A percentile compares a stretch with the other conserved stretches of the same genome.
phyloP scores from a whole-genome alignment of 148 eudicot species.

The Drosera capensis region DNA sequence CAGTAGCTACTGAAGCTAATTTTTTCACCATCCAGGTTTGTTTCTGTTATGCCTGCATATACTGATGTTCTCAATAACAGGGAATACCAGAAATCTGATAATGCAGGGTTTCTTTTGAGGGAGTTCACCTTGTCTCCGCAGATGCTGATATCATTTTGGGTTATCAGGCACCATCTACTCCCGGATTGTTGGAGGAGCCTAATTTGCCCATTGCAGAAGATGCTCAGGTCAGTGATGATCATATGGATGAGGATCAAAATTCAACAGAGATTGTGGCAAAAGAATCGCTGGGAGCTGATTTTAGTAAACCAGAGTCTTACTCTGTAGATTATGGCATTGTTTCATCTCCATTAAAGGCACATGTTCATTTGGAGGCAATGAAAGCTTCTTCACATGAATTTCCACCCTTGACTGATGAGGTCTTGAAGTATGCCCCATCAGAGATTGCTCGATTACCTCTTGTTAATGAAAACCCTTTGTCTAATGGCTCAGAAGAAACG shows the following conservation, averaged over 20 bases:
- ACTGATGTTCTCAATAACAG: background rate
- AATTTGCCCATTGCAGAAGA: slow-evolving; percentile 48
- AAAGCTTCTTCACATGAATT: slow-evolving; percentile 6
- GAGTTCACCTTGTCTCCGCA: no score
- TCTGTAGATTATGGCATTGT: slow-evolving; percentile 6
- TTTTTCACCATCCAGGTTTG: slow-evolving; percentile 22
- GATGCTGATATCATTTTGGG: slow-evolving; percentile 15
- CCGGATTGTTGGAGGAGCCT: slow-evolving; percentile 74
- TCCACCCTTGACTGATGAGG: slow-evolving; percentile 9
- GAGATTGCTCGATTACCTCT: slow-evolving; percentile 8
- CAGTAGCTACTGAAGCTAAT: slow-evolving; percentile 17
- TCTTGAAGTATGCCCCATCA: slow-evolving; percentile 7
- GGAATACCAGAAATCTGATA: background rate
- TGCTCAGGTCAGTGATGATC: slow-evolving; percentile 55
- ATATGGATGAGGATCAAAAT: slow-evolving; percentile 50
- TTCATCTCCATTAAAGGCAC: slow-evolving; percentile 12
- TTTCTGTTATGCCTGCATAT: slow-evolving; percentile 2
- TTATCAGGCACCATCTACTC: slow-evolving; percentile 82
- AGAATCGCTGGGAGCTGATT: slow-evolving; percentile 21
- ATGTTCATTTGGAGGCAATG: slow-evolving; percentile 16
- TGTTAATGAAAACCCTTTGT: slow-evolving; percentile 9
- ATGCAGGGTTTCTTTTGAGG: background rate
- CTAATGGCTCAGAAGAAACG: slow-evolving; percentile 10
- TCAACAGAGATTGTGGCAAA: slow-evolving; percentile 21
- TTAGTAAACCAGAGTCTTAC: slow-evolving; percentile 14